These are phyloP conservation scores for Blastobotrys apis DNA, from an alignment of 1,139 yeast genomes.

Conservation along the genomic window DNA sequence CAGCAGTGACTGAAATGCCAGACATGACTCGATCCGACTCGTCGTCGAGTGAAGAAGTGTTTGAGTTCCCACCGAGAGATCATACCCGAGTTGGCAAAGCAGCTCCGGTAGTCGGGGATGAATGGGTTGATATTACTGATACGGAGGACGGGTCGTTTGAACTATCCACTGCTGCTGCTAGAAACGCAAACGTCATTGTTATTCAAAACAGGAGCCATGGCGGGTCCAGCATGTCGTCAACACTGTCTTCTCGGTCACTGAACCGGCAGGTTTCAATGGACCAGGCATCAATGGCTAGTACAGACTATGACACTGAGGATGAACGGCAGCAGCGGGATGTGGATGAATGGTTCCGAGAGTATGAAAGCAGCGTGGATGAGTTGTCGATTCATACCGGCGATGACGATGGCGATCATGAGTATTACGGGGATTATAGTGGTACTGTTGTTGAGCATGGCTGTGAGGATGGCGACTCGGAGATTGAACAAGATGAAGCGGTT, in stretches of 20 bases:
- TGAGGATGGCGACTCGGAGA: neutral
- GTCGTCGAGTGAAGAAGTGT: constrained; percentile 5
- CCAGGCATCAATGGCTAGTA: constrained; percentile 6
- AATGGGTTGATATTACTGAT: neutral
- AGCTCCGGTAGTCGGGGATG: neutral
- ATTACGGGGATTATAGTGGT: too few species aligned
- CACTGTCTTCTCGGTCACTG: neutral
- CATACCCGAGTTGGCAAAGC: neutral
- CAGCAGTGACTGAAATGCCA: neutral
- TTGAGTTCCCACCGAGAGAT: constrained; percentile 4
- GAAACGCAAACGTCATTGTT: neutral
- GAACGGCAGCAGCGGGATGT: constrained; percentile 31
- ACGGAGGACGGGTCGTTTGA: constrained; percentile 2
- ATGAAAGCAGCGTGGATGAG: constrained; percentile 22
- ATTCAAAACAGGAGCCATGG: neutral
- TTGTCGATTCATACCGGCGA: constrained; percentile 16
- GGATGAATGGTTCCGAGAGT: constrained; percentile 32
- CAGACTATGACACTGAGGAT: constrained; percentile 21
- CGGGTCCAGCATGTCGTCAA: neutral
- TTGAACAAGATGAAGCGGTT: constrained; percentile 10
- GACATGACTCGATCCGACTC: constrained; percentile 8
- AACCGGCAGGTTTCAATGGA: constrained; percentile 11
- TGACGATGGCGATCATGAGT: constrained; percentile 13
- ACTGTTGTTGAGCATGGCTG: neutral
- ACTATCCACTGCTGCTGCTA: neutral